Evolutionary conservation across 768 basidiomycete species (phyloP).

Genomic region (Paxillus rubicundulus): DNA sequence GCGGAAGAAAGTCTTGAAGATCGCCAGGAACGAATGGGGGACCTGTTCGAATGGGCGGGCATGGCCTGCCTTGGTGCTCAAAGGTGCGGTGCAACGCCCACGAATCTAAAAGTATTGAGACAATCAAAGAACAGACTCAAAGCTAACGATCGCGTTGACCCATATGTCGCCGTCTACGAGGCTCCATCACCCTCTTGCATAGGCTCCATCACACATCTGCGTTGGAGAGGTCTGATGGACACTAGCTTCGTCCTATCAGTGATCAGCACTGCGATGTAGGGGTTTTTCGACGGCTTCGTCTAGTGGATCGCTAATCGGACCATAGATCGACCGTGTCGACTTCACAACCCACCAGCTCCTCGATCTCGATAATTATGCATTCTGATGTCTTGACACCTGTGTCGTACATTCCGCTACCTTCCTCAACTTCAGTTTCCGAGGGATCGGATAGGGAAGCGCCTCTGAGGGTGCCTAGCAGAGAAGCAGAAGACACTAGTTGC

Average conservation of each 20-base stretch:
- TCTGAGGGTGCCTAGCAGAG: slow-evolving; percentile 40
- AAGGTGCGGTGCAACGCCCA: slow-evolving; percentile 39
- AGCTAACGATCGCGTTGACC: slow-evolving; percentile 63
- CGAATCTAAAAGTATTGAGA: background rate
- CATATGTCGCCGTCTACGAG: slow-evolving; percentile 67
- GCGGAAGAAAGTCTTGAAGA: slow-evolving; percentile 44
- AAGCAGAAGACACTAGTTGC: slow-evolving; percentile 55
- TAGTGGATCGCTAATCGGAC: background rate
- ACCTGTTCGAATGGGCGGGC: slow-evolving; percentile 71
- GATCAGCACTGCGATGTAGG: slow-evolving; percentile 42
- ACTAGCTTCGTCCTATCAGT: slow-evolving; percentile 52
- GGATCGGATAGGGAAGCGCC: slow-evolving; percentile 27
- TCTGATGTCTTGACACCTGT: slow-evolving; percentile 49
- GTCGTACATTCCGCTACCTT: slow-evolving; percentile 43
- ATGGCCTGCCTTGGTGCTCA: slow-evolving; percentile 66
- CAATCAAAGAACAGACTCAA: slow-evolving; percentile 41
- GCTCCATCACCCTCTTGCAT: slow-evolving; percentile 44
- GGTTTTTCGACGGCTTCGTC: background rate
- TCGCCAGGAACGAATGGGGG: slow-evolving; percentile 44
- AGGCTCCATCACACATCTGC: slow-evolving; percentile 50
- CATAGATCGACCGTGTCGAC: slow-evolving; percentile 9
- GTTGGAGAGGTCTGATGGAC: slow-evolving; percentile 60
- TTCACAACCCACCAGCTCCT: slow-evolving; percentile 1
- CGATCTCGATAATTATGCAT: slow-evolving; percentile 27
- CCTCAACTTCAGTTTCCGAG: slow-evolving; percentile 11